These are phyloP conservation scores for Aspergillus sclerotioniger DNA, from an alignment of 495 filamentous ascomycete species.

Conservation along the genomic window DNA sequence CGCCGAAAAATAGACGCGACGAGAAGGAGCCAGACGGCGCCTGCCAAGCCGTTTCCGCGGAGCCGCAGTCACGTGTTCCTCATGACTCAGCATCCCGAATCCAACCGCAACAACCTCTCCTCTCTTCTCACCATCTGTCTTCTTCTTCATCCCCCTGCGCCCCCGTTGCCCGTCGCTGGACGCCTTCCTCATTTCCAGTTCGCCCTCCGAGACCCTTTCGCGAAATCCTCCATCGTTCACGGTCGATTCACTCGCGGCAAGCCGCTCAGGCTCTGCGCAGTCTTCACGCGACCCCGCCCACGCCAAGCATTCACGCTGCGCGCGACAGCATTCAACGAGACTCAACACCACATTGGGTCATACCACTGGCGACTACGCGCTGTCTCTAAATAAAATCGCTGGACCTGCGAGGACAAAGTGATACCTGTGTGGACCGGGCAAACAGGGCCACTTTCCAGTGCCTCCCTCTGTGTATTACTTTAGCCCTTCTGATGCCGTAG, in stretches of 20 bases:
- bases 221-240: neutral
- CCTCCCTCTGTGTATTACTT: slow-evolving; percentile 45
- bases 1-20: slow-evolving; percentile 22
- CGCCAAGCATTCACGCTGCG: slow-evolving; percentile 25
- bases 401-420: slow-evolving; percentile 32
- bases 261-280: slow-evolving; percentile 5
- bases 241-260: neutral
- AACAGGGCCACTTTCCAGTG: slow-evolving; percentile 29
- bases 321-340: slow-evolving; percentile 14
- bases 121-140: slow-evolving; percentile 16
- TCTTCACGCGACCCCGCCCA: slow-evolving; percentile 38
- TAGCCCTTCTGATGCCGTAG: slow-evolving; percentile 46
- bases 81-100: slow-evolving; percentile 14
- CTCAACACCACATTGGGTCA: slow-evolving; percentile 6
- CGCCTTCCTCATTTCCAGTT: slow-evolving; percentile 1
- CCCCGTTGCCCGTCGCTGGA: slow-evolving; percentile 8
- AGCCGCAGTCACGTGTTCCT: slow-evolving; percentile 27
- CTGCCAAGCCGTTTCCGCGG: slow-evolving; percentile 25
- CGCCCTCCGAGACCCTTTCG: neutral
- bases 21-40: slow-evolving; percentile 2
- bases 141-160: slow-evolving; percentile 17
- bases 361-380: slow-evolving; percentile 9
- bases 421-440: slow-evolving; percentile 34
- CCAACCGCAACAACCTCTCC: slow-evolving; percentile 10
- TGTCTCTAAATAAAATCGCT: slow-evolving; percentile 21